Percentiles rank a stretch among this genome's conserved stretches.
phyloP scores from a whole-genome alignment of 208 protist species.

The Leptomonas pyrrhocoris region DNA sequence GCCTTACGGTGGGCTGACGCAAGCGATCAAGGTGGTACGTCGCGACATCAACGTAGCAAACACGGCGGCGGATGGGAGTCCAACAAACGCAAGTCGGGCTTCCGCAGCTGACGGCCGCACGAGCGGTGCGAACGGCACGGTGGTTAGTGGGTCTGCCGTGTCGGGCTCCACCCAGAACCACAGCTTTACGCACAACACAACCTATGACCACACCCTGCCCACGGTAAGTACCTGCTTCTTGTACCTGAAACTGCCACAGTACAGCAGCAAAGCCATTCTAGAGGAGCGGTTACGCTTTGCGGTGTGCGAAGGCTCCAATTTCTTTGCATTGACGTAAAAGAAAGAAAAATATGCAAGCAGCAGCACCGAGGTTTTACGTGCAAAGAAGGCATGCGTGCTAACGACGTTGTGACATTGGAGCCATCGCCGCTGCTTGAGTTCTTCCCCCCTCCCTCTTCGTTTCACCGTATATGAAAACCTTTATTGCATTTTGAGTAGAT shows the following conservation, averaged over 20 bases:
- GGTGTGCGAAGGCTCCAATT: slow-evolving; percentile 70
- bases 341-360: too few relatives aligned
- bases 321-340: slow-evolving; percentile 72
- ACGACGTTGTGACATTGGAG: too few relatives aligned
- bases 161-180: background rate
- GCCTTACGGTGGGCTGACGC: slow-evolving; percentile 57
- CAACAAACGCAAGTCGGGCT: background rate
- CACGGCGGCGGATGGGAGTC: slow-evolving; percentile 5
- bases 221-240: slow-evolving; percentile 96
- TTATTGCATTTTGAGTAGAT: too few relatives aligned
- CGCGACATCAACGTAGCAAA: slow-evolving; percentile 36
- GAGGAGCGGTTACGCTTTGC: slow-evolving; percentile 65
- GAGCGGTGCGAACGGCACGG: slow-evolving; percentile 4
- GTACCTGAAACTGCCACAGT: slow-evolving; percentile 95
- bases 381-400: too few relatives aligned
- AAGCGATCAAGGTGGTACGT: slow-evolving; percentile 79
- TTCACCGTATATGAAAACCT: too few relatives aligned
- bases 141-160: slow-evolving; percentile 6
- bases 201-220: slow-evolving; percentile 68
- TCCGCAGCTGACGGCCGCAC: background rate
- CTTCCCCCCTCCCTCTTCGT: too few relatives aligned
- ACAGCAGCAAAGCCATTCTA: slow-evolving; percentile 78
- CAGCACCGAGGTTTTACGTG: too few relatives aligned
- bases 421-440: too few relatives aligned
- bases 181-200: slow-evolving; percentile 13